Evolutionary conservation across 148 eudicot genomes (phyloP), one percentile per base, ranked within the genome.

Genomic region (Silene latifolia): DNA sequence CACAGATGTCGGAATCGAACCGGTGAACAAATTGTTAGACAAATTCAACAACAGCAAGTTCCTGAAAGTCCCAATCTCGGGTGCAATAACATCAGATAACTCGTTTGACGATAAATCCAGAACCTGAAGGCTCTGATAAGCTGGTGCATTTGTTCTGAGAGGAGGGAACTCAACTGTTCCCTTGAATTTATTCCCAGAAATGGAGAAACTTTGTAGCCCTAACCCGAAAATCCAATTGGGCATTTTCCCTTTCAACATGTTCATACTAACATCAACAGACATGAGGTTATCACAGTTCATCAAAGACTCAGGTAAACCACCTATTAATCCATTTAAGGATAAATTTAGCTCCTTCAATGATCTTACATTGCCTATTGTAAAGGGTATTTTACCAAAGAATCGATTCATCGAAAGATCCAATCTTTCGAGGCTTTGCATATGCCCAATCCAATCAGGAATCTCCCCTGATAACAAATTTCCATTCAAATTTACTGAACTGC

Each of bases 371-470:
- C 95, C 98, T 73, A 91, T 8, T 13, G 90, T 76, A 77, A 69
- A 81, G 8, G 96, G 90, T 39, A 93, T 73, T 56, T 68, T 74
- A 27, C 96, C 98, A 23, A 86, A 82, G 67, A 91, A 88, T 54
- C 73, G 82, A 74, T 93, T 93, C 47, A 51, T 69, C n/a, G 98
- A 91, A 71, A 93, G 87, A 86, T 93, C 98, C 83, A 93, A 83
- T 57, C 63, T 82, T 81, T 86, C 81, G 14, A 93, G 87, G 82
- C 90, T 86, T 78, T 83, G 82, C 89, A 93, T 77, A 76, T 86
- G 84, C 59, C 90, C 89, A 83, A 93, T 79, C 98, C 98, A 93
- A 71, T 87, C 80, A 53, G 97, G 97, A 21, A 93, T 64, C n/a
- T 87, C 89, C 11, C 91, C 93, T 4, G 80, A 51, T 6, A 93